phyloP scores from a whole-genome alignment of 2,329 filamentous ascomycete genomes.

The Cryphonectria japonica region DNA sequence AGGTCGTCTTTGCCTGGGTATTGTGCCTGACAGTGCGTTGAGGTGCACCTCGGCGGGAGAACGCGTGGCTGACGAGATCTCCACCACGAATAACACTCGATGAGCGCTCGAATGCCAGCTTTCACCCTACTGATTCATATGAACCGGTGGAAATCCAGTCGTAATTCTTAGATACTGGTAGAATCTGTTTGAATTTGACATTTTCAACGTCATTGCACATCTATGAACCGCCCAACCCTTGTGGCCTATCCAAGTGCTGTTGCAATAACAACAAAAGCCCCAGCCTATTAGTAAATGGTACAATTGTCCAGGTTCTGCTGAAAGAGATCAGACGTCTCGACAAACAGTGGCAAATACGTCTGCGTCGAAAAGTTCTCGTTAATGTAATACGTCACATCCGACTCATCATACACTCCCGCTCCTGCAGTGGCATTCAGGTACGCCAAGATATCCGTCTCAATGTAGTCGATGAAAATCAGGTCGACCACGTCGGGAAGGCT shows the following conservation, averaged over 20 bases:
- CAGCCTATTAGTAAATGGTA: conserved; percentile 31
- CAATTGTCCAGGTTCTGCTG: conserved; percentile 43
- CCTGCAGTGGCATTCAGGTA: conserved; percentile 38
- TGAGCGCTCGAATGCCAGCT: neutral
- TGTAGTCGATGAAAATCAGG: conserved; percentile 58
- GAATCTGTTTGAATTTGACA: too few species aligned
- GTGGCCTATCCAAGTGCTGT: too few species aligned
- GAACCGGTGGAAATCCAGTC: too few species aligned
- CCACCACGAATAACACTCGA: too few species aligned
- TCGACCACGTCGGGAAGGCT: conserved; percentile 50
- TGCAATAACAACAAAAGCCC: too few species aligned
- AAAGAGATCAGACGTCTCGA: conserved; percentile 40
- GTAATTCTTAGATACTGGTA: too few species aligned
- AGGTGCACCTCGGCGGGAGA: neutral
- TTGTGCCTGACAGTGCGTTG: neutral
- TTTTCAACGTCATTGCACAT: too few species aligned
- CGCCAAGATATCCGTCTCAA: conserved; percentile 42
- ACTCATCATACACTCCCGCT: conserved; percentile 36
- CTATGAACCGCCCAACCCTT: too few species aligned
- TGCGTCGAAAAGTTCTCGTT: conserved; percentile 45
- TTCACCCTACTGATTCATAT: neutral
- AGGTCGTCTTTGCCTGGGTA: neutral
- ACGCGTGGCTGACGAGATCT: too few species aligned
- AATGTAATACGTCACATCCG: conserved; percentile 45
- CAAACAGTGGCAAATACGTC: conserved; percentile 46